Conservation (phyloP, 495 filamentous ascomycete genomes). For the Penicillium coffeae region DNA sequence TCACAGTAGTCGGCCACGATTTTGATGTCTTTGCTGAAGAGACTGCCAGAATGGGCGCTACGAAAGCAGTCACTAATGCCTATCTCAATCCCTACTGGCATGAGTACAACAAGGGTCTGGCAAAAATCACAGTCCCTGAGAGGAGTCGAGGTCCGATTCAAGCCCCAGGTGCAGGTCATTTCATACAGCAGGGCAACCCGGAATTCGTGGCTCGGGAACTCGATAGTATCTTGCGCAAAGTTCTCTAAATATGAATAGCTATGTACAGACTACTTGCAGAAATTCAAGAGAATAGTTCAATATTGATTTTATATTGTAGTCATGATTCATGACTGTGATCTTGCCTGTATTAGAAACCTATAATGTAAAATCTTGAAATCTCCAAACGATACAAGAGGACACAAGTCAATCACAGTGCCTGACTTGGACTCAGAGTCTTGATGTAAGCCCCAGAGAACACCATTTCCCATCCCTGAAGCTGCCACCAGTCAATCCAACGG, state of each 20-base stretch:
- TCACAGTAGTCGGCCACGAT: conserved; percentile 61
- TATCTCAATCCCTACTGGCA: conserved; percentile 56
- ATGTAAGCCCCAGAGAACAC: too few relatives aligned
- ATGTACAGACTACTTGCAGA: too few relatives aligned
- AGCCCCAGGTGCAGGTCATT: conserved; percentile 55
- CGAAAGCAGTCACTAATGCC: conserved; percentile 40
- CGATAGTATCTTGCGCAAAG: background rate
- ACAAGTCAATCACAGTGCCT: too few relatives aligned
- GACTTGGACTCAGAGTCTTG: too few relatives aligned
- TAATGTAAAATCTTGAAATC: too few relatives aligned
- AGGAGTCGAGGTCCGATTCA: conserved; percentile 44
- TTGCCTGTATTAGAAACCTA: too few relatives aligned
- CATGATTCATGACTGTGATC: too few relatives aligned
- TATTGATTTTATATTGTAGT: too few relatives aligned
- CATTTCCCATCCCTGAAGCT: too few relatives aligned
- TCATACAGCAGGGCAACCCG: conserved; percentile 60
- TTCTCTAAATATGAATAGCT: background rate
- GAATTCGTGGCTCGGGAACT: conserved; percentile 37
- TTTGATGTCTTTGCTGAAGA: conserved; percentile 54
- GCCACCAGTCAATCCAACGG: too few relatives aligned
- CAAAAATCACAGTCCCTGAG: conserved; percentile 37
- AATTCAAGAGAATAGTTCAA: too few relatives aligned
- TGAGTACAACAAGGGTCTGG: conserved; percentile 54
- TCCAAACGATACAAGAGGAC: too few relatives aligned
- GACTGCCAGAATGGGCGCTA: conserved; percentile 25